Base-by-base conservation (phyloP, 805 yeast genomes). In the Saturnispora serradocipensis region DNA sequence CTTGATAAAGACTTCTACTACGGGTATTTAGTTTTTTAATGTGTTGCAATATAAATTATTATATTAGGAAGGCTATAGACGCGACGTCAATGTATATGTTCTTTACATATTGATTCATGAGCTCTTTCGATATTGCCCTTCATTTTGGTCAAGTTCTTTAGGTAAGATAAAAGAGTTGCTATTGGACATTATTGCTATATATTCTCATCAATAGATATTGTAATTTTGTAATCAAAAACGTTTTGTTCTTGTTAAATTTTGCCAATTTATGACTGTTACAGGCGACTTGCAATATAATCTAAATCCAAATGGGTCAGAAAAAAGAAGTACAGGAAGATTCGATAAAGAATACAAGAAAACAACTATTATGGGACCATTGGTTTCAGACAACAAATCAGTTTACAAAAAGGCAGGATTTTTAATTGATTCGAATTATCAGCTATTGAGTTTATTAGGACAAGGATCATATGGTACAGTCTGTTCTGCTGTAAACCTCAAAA, bases 381-480 rank as follows among this genome's bases (percentile, higher is more conserved):
- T n/a, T 25, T 48, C 47, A 13, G 45, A 52, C 11, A 53, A 45
- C 28, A 30, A 57, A 13, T 66, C 69, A 3, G 68, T 74, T 7
- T 76, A 71, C 57, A 80, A 78, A 35, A 71, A 76, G 49, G 77
- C 78, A 3, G 75, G 81, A 50, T 86, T 88, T 64, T 78, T 78
- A 44, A 70, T 86, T 48, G 83, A 84, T 54, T 64, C 74, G 1
- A 68, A 86, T 38, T 88, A 86, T 65, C 71, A 75, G 49, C 70
- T 86, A 15, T 66, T 73, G 25, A 71, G 73, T 38, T 71, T 82
- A 2, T 71, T 88, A 49, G 96, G 96, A 0, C 82, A 82, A 61
- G 96, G 96, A 0, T 83, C 95, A 0, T 88, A 88, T 63, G 96
- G 96, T 1, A 78, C 82, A 0, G 96, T 88, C 4, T 86, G 93